Percentiles rank a stretch among this genome's conserved stretches.
Conservation (phyloP, 2,329 filamentous ascomycete species). For the Setomelanomma holmii region DNA sequence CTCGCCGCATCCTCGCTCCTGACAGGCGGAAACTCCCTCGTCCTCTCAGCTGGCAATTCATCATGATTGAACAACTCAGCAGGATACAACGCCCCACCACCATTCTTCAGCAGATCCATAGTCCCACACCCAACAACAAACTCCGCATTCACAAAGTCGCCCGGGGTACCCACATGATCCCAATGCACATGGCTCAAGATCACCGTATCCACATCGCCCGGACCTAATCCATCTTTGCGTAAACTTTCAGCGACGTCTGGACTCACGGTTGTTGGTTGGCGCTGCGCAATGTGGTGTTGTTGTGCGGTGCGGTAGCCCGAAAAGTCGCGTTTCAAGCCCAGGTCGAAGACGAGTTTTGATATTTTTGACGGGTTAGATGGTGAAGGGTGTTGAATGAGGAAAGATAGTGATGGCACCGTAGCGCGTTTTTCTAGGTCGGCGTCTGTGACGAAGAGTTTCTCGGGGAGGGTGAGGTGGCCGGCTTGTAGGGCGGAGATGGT, state of each 20-base stretch:
- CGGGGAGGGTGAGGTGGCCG: slow-evolving; percentile 55
- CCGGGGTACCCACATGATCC: slow-evolving; percentile 65
- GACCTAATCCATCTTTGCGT: slow-evolving; percentile 45
- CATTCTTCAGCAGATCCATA: slow-evolving; percentile 34
- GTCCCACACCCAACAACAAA: slow-evolving; percentile 59
- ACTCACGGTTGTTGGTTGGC: slow-evolving; percentile 54
- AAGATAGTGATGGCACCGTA: slow-evolving; percentile 62
- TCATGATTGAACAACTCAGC: slow-evolving; percentile 53
- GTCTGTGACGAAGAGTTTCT: slow-evolving; percentile 55
- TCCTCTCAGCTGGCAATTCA: slow-evolving; percentile 51
- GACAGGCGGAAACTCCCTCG: slow-evolving; percentile 53
- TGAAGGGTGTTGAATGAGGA: slow-evolving; percentile 59
- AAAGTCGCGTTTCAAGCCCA: slow-evolving; percentile 58
- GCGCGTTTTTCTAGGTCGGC: slow-evolving; percentile 52
- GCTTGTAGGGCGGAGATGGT: slow-evolving; percentile 41
- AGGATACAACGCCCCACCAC: slow-evolving; percentile 49
- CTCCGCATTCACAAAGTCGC: slow-evolving; percentile 57
- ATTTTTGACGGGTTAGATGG: slow-evolving; percentile 24
- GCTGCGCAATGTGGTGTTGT: slow-evolving; percentile 54
- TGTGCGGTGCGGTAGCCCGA: slow-evolving; percentile 53
- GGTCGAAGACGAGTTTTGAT: slow-evolving; percentile 59
- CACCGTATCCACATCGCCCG: slow-evolving; percentile 49
- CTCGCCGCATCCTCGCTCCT: slow-evolving; percentile 25
- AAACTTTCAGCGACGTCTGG: slow-evolving; percentile 55
- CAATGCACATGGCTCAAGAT: slow-evolving; percentile 64